Conservation (phyloP, 2,329 filamentous ascomycete genomes). For the Magnaporthiopsis incrustans region DNA sequence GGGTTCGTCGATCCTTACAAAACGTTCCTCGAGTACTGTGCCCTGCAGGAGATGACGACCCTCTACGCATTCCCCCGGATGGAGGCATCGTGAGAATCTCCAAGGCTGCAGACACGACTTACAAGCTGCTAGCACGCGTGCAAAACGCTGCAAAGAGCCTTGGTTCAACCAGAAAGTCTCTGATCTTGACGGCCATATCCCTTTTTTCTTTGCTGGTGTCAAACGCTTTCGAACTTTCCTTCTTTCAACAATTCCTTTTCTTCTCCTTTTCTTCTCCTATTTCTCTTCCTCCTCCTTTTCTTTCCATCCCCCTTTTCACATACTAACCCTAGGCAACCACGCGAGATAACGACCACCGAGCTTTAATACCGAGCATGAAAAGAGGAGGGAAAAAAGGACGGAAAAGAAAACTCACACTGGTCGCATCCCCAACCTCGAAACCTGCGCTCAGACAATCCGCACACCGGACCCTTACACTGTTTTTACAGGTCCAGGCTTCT, state of each 20-base stretch:
- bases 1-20: too few relatives aligned
- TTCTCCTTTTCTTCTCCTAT: too few relatives aligned
- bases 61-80: background rate
- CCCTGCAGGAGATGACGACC: too few relatives aligned
- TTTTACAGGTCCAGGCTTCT: background rate
- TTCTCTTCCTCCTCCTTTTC: too few relatives aligned
- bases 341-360: background rate
- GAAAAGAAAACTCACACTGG: background rate
- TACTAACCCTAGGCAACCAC: constrained; percentile 10
- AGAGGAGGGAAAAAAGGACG: background rate
- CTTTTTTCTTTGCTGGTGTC: too few relatives aligned
- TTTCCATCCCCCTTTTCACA: too few relatives aligned
- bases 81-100: background rate
- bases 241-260: too few relatives aligned
- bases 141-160: background rate
- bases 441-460: background rate
- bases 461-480: background rate
- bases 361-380: background rate
- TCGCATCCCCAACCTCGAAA: background rate
- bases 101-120: background rate
- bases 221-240: background rate
- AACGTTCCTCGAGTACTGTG: too few relatives aligned
- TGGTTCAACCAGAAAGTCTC: too few relatives aligned
- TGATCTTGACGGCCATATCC: too few relatives aligned
- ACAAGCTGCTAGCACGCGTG: background rate